A percentile compares a stretch with the other conserved stretches of the same genome.
phyloP scores from a whole-genome alignment of 2,329 filamentous ascomycete species.

The Pyricularia grisea region DNA sequence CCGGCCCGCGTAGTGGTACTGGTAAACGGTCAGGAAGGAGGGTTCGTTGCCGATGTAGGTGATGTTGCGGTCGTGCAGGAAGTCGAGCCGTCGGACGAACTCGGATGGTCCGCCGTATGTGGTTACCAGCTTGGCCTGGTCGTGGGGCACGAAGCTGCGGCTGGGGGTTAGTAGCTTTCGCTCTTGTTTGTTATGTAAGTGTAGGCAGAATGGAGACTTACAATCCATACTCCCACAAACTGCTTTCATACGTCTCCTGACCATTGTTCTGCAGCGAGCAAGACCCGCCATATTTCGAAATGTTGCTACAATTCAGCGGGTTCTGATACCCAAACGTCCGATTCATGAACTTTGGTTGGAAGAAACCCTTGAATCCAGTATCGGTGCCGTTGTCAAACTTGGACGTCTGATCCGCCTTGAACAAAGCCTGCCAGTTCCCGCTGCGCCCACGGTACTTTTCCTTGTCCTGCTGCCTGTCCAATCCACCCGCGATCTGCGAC shows the following conservation, averaged over 20 bases:
- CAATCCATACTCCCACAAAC: slow-evolving; percentile 66
- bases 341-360: slow-evolving; percentile 60
- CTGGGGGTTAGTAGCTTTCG: background rate
- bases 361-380: slow-evolving; percentile 60
- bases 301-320: slow-evolving; percentile 52
- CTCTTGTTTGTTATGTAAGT: background rate
- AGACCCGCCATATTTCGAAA: slow-evolving; percentile 29
- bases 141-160: slow-evolving; percentile 40
- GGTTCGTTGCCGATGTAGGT: slow-evolving; percentile 57
- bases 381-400: slow-evolving; percentile 39
- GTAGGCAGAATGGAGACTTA: slow-evolving; percentile 19
- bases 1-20: slow-evolving; percentile 61
- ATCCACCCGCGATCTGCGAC: slow-evolving; percentile 46
- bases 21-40: slow-evolving; percentile 53
- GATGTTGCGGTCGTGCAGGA: slow-evolving; percentile 53
- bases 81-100: slow-evolving; percentile 52
- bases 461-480: slow-evolving; percentile 45
- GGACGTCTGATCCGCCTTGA: slow-evolving; percentile 48
- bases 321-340: slow-evolving; percentile 61
- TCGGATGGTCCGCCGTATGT: slow-evolving; percentile 48
- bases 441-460: slow-evolving; percentile 51
- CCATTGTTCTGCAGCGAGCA: slow-evolving; percentile 53
- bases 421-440: slow-evolving; percentile 60
- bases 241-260: slow-evolving; percentile 63
- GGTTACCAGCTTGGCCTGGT: slow-evolving; percentile 41